A percentile compares a stretch with the other conserved stretches of the same genome.
Evolutionary conservation across 129 eudicot genomes (phyloP).

Genomic region (Pulicaria dysenterica): DNA sequence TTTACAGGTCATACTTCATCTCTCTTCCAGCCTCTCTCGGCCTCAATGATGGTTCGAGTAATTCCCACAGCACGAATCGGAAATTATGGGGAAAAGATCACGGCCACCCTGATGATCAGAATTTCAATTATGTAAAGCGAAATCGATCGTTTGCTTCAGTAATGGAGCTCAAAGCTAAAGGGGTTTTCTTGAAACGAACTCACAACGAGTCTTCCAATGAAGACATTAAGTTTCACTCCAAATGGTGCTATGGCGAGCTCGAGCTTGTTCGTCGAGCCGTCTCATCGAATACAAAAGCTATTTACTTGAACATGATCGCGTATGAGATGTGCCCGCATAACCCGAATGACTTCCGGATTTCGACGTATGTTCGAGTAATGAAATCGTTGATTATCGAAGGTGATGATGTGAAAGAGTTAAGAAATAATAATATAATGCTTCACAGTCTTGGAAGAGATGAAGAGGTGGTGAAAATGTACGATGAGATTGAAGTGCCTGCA

Average conservation of each 20-base stretch:
- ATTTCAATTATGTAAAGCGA: constrained; percentile 27
- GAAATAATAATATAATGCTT: constrained; percentile 20
- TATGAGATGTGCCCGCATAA: constrained; percentile 47
- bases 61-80: neutral
- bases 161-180: constrained; percentile 39
- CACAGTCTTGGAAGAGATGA: constrained; percentile 41
- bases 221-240: constrained; percentile 39
- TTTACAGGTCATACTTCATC: constrained; percentile 41
- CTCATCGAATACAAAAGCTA: constrained; percentile 17
- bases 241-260: constrained; percentile 30
- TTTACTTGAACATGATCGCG: constrained; percentile 45
- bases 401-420: constrained; percentile 45
- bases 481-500: constrained; percentile 34
- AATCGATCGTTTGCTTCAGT: constrained; percentile 36
- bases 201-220: constrained; percentile 15
- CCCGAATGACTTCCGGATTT: constrained; percentile 36
- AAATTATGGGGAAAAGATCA: neutral
- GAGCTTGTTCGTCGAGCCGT: constrained; percentile 32
- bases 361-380: constrained; percentile 44
- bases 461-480: constrained; percentile 45
- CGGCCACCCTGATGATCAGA: neutral
- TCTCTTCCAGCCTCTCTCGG: constrained; percentile 16
- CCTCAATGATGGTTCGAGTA: neutral
- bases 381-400: constrained; percentile 36
- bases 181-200: constrained; percentile 25